phyloP scores from a whole-genome alignment of 2,329 filamentous ascomycete genomes.

The Arthrobotrys musiformis region DNA sequence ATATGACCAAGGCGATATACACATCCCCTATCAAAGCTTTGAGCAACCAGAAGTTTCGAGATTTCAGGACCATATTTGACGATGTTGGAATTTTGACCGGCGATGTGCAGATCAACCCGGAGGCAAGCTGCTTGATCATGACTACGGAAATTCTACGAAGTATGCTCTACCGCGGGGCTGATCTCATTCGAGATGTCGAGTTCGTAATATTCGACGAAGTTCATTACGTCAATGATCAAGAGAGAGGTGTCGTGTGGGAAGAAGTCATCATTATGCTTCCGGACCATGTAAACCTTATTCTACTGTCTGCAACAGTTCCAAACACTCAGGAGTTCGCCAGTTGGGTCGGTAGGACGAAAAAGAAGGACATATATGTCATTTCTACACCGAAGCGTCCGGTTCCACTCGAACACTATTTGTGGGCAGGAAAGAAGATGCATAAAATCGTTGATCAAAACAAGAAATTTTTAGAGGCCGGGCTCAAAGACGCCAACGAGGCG shows the following conservation, averaged over 20 bases:
- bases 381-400: constrained; percentile 95
- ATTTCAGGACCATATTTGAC: constrained; percentile 89
- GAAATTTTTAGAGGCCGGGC: constrained; percentile 80
- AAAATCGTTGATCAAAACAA: constrained; percentile 96
- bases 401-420: constrained; percentile 93
- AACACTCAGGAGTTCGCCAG: constrained; percentile 98
- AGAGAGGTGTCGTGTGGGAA: constrained; percentile 95
- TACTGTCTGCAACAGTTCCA: constrained; percentile 94
- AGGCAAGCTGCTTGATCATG: constrained; percentile 99
- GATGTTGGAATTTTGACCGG: constrained; percentile 97
- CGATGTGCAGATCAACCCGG: constrained; percentile 96
- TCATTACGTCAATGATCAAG: constrained; percentile 96
- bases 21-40: constrained; percentile 98
- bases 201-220: constrained; percentile 99
- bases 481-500: constrained; percentile 90
- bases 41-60: constrained; percentile 98
- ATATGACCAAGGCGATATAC: constrained; percentile 99
- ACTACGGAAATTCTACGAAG: constrained; percentile 97
- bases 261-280: constrained; percentile 99
- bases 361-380: constrained; percentile 99
- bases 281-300: constrained; percentile 93
- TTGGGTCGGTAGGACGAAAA: constrained; percentile 97
- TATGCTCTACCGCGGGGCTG: constrained; percentile 96
- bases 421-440: constrained; percentile 90
- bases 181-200: constrained; percentile 95